Evolutionary conservation across 805 yeast species (phyloP).

Genomic region (Kazachstania taianensis): DNA sequence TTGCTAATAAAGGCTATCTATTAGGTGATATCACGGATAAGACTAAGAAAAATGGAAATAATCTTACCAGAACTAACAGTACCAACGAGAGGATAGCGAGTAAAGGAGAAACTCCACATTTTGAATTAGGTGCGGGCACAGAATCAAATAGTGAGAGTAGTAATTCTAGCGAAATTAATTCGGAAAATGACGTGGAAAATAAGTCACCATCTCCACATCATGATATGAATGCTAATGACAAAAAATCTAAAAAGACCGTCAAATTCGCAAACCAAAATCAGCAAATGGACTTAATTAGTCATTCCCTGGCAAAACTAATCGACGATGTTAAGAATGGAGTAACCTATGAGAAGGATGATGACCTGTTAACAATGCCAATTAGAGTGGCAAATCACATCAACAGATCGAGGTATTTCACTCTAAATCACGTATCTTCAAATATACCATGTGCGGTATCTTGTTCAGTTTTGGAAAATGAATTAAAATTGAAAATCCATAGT

Average conservation of each 20-base stretch:
- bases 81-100: background rate
- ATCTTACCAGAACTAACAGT: background rate
- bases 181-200: background rate
- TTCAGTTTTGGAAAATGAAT: constrained; percentile 39
- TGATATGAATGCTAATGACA: background rate
- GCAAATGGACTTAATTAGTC: constrained; percentile 19
- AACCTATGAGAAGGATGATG: constrained; percentile 18
- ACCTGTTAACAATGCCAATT: constrained; percentile 26
- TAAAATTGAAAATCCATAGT: constrained; percentile 58
- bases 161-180: background rate
- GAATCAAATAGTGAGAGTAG: background rate
- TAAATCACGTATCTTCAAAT: constrained; percentile 36
- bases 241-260: constrained; percentile 9
- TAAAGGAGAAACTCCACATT: constrained; percentile 1
- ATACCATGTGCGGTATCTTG: constrained; percentile 71
- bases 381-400: constrained; percentile 40
- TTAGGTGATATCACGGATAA: constrained; percentile 10
- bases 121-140: constrained; percentile 3
- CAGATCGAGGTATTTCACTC: constrained; percentile 52
- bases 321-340: constrained; percentile 24
- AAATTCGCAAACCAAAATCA: constrained; percentile 23
- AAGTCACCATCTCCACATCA: background rate
- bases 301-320: constrained; percentile 20
- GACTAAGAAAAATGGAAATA: no score
- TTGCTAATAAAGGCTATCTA: constrained; percentile 19